Percentiles rank a stretch among this genome's conserved stretches.
phyloP scores from a whole-genome alignment of 306 rosid species.

The Trichosanthes truncata region DNA sequence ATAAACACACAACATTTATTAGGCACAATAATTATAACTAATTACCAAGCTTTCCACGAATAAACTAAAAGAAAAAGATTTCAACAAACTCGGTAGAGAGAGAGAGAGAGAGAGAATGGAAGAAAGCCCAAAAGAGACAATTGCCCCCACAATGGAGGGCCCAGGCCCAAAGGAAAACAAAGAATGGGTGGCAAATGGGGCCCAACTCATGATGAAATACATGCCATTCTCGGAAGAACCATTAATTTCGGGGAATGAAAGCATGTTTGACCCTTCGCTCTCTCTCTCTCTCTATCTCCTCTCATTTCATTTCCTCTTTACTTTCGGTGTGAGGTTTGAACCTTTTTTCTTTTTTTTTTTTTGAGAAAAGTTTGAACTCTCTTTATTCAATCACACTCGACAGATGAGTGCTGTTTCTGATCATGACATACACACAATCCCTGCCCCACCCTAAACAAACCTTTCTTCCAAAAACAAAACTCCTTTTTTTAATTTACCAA shows the following conservation, averaged over 20 bases:
- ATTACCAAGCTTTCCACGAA: background rate
- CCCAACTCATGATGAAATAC: slow-evolving; percentile 49
- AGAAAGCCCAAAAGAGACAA: background rate
- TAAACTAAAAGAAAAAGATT: background rate
- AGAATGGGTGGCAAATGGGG: slow-evolving; percentile 27
- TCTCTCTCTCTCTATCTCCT: background rate
- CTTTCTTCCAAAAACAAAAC: background rate
- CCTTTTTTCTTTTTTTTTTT: no score
- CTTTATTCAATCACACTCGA: background rate
- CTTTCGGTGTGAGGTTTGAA: slow-evolving; percentile 23
- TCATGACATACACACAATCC: background rate
- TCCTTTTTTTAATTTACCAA: background rate
- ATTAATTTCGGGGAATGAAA: slow-evolving; percentile 47
- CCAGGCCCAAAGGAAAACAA: background rate
- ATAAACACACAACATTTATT: background rate
- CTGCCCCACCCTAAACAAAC: background rate
- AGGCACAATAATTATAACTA: background rate
- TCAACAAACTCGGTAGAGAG: background rate
- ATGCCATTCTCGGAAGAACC: slow-evolving; percentile 59
- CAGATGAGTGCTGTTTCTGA: background rate
- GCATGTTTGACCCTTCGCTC: slow-evolving; percentile 36
- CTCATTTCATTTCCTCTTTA: slow-evolving; percentile 5
- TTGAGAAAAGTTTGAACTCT: background rate
- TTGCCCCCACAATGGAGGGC: background rate
- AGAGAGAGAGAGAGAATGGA: background rate